Conservation (phyloP, 306 rosid species). For the Macrotyloma uniflorum region DNA sequence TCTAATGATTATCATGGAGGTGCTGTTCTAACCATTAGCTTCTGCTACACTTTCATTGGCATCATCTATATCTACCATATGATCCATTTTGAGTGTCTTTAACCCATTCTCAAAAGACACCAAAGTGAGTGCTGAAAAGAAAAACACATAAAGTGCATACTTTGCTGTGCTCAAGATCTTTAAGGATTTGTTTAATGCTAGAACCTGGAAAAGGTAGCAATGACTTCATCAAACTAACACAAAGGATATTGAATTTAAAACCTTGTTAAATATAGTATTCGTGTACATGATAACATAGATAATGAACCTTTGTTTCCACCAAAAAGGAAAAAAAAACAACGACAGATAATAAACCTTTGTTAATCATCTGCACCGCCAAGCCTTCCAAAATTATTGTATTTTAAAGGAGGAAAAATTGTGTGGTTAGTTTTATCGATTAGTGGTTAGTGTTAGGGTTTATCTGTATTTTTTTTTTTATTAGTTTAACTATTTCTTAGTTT, state of each 20-base stretch:
- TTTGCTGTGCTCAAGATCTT: conserved; percentile 38
- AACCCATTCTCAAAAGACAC: conserved; percentile 61
- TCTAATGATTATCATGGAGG: conserved; percentile 38
- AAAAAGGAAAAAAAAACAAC: background rate
- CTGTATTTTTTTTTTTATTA: no score
- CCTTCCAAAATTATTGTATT: conserved; percentile 29
- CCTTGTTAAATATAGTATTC: conserved; percentile 40
- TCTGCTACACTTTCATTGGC: conserved; percentile 24
- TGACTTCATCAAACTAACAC: conserved; percentile 53
- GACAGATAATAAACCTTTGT: background rate
- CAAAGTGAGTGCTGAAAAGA: conserved; percentile 41
- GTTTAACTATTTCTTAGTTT: no score
- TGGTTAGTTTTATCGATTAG: no score
- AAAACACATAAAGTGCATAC: conserved; percentile 48
- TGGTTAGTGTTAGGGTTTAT: no score
- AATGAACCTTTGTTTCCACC: conserved; percentile 32
- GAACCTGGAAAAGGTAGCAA: conserved; percentile 52
- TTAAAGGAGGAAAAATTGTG: conserved; percentile 14
- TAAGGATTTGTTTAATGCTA: conserved; percentile 50
- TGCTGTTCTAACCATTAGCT: background rate
- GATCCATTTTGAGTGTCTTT: conserved; percentile 51
- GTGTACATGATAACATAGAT: conserved; percentile 57
- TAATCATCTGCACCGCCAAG: conserved; percentile 39
- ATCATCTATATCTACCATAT: conserved; percentile 25
- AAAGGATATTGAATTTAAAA: conserved; percentile 44